Conservation (phyloP, 352 stramenopile species). For the Pythium apleroticum region DNA sequence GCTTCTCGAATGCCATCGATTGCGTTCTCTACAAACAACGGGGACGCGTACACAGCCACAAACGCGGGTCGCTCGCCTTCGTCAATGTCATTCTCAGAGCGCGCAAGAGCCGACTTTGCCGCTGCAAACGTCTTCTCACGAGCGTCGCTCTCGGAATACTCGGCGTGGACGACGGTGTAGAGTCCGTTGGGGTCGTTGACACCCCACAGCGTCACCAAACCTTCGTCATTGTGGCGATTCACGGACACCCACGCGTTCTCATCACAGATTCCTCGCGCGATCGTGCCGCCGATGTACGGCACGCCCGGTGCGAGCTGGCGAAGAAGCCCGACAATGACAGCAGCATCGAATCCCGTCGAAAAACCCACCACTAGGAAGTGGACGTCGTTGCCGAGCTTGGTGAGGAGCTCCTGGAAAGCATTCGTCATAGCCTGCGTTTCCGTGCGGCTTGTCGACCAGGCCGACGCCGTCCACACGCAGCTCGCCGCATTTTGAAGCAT, state of each 20-base stretch:
- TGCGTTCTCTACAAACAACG: constrained; percentile 78
- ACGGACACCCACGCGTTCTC: constrained; percentile 88
- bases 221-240: constrained; percentile 84
- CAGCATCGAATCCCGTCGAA: constrained; percentile 78
- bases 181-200: constrained; percentile 81
- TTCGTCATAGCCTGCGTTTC: constrained; percentile 73
- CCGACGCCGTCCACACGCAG: constrained; percentile 68
- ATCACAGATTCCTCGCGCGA: constrained; percentile 83
- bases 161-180: constrained; percentile 77
- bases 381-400: constrained; percentile 72
- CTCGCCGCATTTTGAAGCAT: constrained; percentile 52
- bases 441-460: constrained; percentile 71
- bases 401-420: constrained; percentile 78
- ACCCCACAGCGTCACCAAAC: constrained; percentile 81
- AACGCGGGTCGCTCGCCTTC: constrained; percentile 75
- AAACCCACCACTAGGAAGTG: constrained; percentile 87
- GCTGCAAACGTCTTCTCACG: constrained; percentile 78
- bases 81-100: constrained; percentile 55
- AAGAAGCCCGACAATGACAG: constrained; percentile 69
- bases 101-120: constrained; percentile 60
- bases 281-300: constrained; percentile 83
- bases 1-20: constrained; percentile 82
- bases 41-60: constrained; percentile 76
- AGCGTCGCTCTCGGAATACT: constrained; percentile 80
- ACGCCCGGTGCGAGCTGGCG: constrained; percentile 75